Evolutionary conservation across 2,329 filamentous ascomycete species (phyloP).

Genomic region (Helicocarpus griseus): DNA sequence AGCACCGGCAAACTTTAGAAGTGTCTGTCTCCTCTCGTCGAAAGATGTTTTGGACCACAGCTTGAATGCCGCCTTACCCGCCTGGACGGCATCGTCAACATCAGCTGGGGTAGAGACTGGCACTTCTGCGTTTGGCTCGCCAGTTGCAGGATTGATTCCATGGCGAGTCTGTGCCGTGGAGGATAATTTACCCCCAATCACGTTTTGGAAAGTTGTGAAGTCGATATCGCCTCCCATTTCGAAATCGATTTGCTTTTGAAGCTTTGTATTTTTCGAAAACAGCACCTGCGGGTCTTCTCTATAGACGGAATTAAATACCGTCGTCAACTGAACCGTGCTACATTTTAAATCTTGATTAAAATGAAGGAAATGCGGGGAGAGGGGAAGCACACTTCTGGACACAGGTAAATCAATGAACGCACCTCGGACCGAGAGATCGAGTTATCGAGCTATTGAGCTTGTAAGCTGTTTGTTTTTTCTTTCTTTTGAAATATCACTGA

Average conservation of each 20-base stretch:
- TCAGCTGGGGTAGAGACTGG: constrained; percentile 41
- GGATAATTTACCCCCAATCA: constrained; percentile 42
- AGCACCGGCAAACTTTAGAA: constrained; percentile 25
- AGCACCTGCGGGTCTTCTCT: background rate
- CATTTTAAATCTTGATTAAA: too few relatives aligned
- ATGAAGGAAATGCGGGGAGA: too few relatives aligned
- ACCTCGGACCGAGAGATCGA: too few relatives aligned
- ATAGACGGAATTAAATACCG: too few relatives aligned
- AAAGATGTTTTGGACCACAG: constrained; percentile 34
- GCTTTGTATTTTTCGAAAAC: too few relatives aligned
- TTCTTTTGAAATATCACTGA: too few relatives aligned
- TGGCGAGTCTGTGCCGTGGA: constrained; percentile 37
- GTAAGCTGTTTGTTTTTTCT: too few relatives aligned
- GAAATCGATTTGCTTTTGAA: background rate
- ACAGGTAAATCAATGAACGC: too few relatives aligned
- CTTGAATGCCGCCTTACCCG: constrained; percentile 39
- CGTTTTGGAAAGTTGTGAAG: constrained; percentile 30
- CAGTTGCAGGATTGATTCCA: constrained; percentile 43
- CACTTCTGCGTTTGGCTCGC: constrained; percentile 41
- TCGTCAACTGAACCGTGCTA: too few relatives aligned
- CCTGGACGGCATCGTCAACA: constrained; percentile 41
- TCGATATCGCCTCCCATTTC: background rate
- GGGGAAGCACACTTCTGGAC: too few relatives aligned
- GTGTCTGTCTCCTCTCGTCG: constrained; percentile 24
- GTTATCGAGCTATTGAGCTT: too few relatives aligned